Evolutionary conservation across 805 yeast species (phyloP).

Genomic region (Teunomyces tritomae): DNA sequence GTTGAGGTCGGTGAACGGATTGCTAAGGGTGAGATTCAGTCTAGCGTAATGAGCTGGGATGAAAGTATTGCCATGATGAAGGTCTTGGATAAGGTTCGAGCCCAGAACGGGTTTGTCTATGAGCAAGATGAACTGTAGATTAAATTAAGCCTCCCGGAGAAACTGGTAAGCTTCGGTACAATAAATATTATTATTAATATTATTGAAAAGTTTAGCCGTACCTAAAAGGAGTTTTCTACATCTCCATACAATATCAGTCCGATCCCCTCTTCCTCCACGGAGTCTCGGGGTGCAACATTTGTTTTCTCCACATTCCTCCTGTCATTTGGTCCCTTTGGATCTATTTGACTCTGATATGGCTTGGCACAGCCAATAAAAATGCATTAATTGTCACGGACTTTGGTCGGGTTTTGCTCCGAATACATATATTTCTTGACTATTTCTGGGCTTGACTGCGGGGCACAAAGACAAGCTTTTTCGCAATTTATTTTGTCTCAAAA

Average conservation of each 20-base stretch:
- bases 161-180: background rate
- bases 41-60: slow-evolving; percentile 36
- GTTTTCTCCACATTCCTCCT: background rate
- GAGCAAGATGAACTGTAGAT: slow-evolving; percentile 30
- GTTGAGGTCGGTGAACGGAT: slow-evolving; percentile 51
- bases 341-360: background rate
- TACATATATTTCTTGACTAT: background rate
- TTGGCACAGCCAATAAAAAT: background rate
- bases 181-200: background rate
- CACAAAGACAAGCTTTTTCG: background rate
- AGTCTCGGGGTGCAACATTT: too few species aligned
- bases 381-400: background rate
- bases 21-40: slow-evolving; percentile 34
- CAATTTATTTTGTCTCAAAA: background rate
- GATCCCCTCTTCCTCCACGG: too few species aligned
- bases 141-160: background rate
- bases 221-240: too few species aligned
- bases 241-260: too few species aligned
- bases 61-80: slow-evolving; percentile 49
- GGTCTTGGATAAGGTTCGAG: slow-evolving; percentile 47
- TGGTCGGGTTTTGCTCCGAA: background rate
- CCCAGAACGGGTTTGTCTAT: slow-evolving; percentile 43
- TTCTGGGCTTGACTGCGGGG: background rate
- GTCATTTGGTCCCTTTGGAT: background rate
- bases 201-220: too few species aligned